Percentiles rank a stretch among this genome's conserved stretches.
phyloP scores from a whole-genome alignment of 106 monocot genomes.

The Platanthera zijinensis region DNA sequence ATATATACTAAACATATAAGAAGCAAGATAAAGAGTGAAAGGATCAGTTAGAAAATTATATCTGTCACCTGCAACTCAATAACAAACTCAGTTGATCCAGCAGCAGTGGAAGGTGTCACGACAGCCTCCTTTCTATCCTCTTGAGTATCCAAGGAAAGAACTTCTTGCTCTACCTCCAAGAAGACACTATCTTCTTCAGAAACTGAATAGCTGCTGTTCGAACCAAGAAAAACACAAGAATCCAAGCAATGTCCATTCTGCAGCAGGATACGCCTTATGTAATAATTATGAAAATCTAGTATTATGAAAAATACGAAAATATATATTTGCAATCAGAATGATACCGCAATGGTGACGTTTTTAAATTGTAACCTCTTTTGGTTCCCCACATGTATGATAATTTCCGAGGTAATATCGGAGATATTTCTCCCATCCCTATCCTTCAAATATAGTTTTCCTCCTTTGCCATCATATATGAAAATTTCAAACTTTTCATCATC shows the following conservation, averaged over 20 bases:
- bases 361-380: slow-evolving; percentile 83
- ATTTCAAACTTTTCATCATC: slow-evolving; percentile 82
- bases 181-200: slow-evolving; percentile 67
- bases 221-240: slow-evolving; percentile 82
- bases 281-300: not conserved
- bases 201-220: slow-evolving; percentile 78
- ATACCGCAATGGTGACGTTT: slow-evolving; percentile 84
- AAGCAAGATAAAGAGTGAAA: not conserved
- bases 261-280: slow-evolving; percentile 6
- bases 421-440: slow-evolving; percentile 46
- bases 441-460: slow-evolving; percentile 63
- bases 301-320: slow-evolving; percentile 4
- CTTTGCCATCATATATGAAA: slow-evolving; percentile 94
- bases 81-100: slow-evolving; percentile 39
- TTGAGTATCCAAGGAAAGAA: slow-evolving; percentile 6
- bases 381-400: slow-evolving; percentile 67
- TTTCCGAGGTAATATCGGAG: slow-evolving; percentile 25
- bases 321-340: not conserved
- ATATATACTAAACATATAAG: not conserved
- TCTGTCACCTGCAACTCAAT: slow-evolving; percentile 68
- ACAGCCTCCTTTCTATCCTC: slow-evolving; percentile 16
- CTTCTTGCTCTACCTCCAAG: slow-evolving; percentile 32
- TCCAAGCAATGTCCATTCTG: slow-evolving; percentile 90
- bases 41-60: not conserved
- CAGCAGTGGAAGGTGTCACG: not conserved